Base-by-base conservation (phyloP, 2,329 filamentous ascomycete genomes). In the Arthroderma sp. region DNA sequence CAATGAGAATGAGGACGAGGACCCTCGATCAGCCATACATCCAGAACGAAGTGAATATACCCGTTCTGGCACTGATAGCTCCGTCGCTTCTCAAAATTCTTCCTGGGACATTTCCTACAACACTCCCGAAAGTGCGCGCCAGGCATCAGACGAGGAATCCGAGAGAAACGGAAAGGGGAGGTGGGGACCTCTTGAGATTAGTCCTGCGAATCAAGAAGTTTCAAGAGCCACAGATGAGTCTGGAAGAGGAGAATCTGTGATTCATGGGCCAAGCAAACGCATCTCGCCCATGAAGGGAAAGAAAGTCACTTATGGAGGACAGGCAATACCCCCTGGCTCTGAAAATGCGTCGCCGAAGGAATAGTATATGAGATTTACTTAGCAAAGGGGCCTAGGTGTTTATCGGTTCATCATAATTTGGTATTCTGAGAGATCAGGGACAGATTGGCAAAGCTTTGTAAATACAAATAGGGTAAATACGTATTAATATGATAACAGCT, bases 21-120 rank as follows among this genome's bases (percentile, higher is more conserved):
- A 22, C 15, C 15, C 15, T 57, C 74, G 77, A 42, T 72, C 81
- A 50, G 71, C 71, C 2, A 71, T 93, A 31, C 75, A 81, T 47
- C 78, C 82, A 0, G 70, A 75, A 31, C 64, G 73, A 2, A 77
- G 73, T 44, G 84, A 93, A 58, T 77, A 80, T 62, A 76, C 77
- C 46, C 77, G 81, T 57, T 78, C 77, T 41, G 82, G 77, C 3
- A 76, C 75, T 0, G 84, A 79, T 52, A 67, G 79, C 38, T 70
- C 75, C 8, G 72, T 79, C 0, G 70, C 73, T 0, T 66, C 71
- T 29, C 67, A 74, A 46, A 70, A 79, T 36, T 73, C 79, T 0
- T 81, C 86, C 1, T 93, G 84, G 62, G 73, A 85, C 57, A 77
- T 79, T 0, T 63, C 70, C 45, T 76, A 75, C 59, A 88, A 83